phyloP scores from a whole-genome alignment of 31 red algal genomes.

The Bonnemaisonia californica region DNA sequence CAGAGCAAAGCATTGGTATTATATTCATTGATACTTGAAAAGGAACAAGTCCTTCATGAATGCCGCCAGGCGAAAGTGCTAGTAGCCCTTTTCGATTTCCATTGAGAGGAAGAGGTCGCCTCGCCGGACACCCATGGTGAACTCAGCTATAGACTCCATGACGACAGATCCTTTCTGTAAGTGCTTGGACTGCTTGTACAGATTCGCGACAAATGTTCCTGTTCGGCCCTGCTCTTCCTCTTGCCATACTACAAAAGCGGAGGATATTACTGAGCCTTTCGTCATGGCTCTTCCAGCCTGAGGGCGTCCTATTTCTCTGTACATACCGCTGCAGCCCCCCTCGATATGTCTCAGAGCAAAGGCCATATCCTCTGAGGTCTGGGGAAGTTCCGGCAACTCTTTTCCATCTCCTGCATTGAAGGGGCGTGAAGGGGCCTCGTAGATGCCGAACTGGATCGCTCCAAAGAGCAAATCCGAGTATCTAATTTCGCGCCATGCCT shows the following conservation, averaged over 20 bases:
- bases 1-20: constrained; percentile 47
- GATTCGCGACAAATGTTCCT: constrained; percentile 34
- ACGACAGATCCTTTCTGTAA: constrained; percentile 14
- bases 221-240: background rate
- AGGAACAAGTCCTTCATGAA: constrained; percentile 37
- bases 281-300: background rate
- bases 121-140: constrained; percentile 18
- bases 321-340: constrained; percentile 7
- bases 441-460: constrained; percentile 16
- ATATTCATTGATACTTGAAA: constrained; percentile 17
- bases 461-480: constrained; percentile 39
- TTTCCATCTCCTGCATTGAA: background rate
- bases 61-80: constrained; percentile 31
- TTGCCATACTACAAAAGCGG: constrained; percentile 31
- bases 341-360: constrained; percentile 15
- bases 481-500: constrained; percentile 37
- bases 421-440: background rate
- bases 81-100: constrained; percentile 26
- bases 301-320: constrained; percentile 7
- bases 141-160: constrained; percentile 35
- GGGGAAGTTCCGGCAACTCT: constrained; percentile 18
- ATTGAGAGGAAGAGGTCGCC: constrained; percentile 39
- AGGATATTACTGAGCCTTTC: constrained; percentile 22
- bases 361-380: constrained; percentile 32
- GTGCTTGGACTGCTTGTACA: background rate